These are phyloP conservation scores for Fistulinella prunicolor DNA, from an alignment of 768 basidiomycete species.

Conservation along the genomic window DNA sequence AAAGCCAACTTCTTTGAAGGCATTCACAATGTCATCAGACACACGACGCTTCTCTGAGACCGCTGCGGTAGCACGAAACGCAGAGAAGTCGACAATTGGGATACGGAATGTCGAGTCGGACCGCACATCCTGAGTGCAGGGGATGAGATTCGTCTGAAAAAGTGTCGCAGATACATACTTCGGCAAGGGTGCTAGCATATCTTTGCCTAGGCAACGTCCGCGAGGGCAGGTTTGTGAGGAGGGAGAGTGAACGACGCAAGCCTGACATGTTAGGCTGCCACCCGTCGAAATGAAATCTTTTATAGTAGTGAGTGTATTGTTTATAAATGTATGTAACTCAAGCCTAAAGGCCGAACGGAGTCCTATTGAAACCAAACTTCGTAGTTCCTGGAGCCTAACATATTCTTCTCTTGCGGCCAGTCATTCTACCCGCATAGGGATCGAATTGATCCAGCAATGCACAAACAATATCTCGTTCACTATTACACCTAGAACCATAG, in stretches of 20 bases:
- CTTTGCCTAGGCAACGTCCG: slow-evolving; percentile 8
- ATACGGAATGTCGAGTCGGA: slow-evolving; percentile 52
- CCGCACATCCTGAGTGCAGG: slow-evolving; percentile 29
- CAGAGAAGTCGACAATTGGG: slow-evolving; percentile 76
- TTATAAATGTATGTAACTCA: too few relatives aligned
- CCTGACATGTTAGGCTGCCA: slow-evolving; percentile 8
- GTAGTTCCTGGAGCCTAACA: too few relatives aligned
- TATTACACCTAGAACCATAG: neutral
- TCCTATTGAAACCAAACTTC: too few relatives aligned
- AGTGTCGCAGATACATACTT: slow-evolving; percentile 13
- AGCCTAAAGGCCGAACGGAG: too few relatives aligned
- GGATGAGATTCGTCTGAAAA: slow-evolving; percentile 5
- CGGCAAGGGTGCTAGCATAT: slow-evolving; percentile 25
- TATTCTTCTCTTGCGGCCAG: too few relatives aligned
- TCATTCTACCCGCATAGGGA: too few relatives aligned
- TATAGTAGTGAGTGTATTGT: too few relatives aligned
- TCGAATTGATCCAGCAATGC: too few relatives aligned
- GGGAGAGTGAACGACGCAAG: slow-evolving; percentile 14
- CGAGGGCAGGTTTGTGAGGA: slow-evolving; percentile 1
- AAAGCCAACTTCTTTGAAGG: slow-evolving; percentile 79
- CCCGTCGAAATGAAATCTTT: too few relatives aligned
- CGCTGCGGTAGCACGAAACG: slow-evolving; percentile 53
- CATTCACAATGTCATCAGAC: slow-evolving; percentile 67
- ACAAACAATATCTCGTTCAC: too few relatives aligned
- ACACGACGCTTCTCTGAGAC: slow-evolving; percentile 54